These are phyloP conservation scores for Sporisorium sorghi DNA, from an alignment of 1,284 basidiomycete genomes.

Conservation along the genomic window DNA sequence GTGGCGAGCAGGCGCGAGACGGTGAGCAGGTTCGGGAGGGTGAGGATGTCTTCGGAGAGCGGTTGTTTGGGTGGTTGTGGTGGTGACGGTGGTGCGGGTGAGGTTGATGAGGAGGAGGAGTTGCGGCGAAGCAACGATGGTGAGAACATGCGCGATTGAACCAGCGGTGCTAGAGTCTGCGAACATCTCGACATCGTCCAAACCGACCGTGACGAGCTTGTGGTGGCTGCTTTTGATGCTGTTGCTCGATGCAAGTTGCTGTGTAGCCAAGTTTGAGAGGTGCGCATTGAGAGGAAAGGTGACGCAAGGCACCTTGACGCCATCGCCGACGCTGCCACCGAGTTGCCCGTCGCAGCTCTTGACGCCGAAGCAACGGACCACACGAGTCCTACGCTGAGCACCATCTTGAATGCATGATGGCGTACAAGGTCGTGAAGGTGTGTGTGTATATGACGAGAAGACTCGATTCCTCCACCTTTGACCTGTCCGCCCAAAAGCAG, in stretches of 20 bases:
- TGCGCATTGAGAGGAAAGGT: neutral
- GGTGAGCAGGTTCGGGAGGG: slow-evolving; percentile 90
- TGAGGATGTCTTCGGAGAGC: slow-evolving; percentile 88
- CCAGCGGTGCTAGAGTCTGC: no score
- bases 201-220: neutral
- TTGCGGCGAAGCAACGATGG: slow-evolving; percentile 25
- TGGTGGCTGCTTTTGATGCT: neutral
- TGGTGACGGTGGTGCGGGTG: slow-evolving; percentile 68
- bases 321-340: neutral
- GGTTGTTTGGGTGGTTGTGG: slow-evolving; percentile 65
- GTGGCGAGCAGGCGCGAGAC: slow-evolving; percentile 85
- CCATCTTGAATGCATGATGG: slow-evolving; percentile 5
- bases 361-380: slow-evolving; percentile 7
- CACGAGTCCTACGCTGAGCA: slow-evolving; percentile 20
- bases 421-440: slow-evolving; percentile 14
- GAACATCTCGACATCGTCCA: neutral
- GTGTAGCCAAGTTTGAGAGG: neutral
- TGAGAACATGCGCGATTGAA: neutral
- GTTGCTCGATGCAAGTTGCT: neutral
- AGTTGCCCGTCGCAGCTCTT: neutral
- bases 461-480: slow-evolving; percentile 12
- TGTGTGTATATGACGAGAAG: neutral
- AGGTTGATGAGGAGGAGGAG: slow-evolving; percentile 64
- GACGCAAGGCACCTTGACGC: neutral
- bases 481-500: neutral